These are phyloP conservation scores for Epichloe sibirici DNA, from an alignment of 2,329 filamentous ascomycete genomes.

Conservation along the genomic window DNA sequence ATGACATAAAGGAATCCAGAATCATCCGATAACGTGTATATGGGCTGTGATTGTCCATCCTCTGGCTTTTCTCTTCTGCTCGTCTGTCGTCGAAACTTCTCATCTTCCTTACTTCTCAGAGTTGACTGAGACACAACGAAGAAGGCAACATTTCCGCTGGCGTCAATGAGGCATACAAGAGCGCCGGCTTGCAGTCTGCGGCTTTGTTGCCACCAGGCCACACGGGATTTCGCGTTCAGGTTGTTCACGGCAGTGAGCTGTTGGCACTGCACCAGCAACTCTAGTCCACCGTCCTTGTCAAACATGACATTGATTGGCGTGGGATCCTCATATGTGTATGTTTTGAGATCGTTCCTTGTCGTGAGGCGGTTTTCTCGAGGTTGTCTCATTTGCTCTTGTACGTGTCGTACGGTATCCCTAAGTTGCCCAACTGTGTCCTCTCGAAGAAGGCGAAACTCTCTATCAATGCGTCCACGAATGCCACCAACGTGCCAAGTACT, in stretches of 20 bases:
- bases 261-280: conserved; percentile 30
- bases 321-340: conserved; percentile 16
- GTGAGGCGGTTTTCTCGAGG: conserved; percentile 1
- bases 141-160: conserved; percentile 26
- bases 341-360: conserved; percentile 17
- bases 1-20: conserved; percentile 17
- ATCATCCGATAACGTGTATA: conserved; percentile 20
- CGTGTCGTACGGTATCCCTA: conserved; percentile 31
- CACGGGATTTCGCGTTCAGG: conserved; percentile 18
- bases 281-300: conserved; percentile 27
- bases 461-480: conserved; percentile 36
- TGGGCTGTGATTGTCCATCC: neutral
- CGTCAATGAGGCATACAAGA: conserved; percentile 36
- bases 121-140: conserved; percentile 23
- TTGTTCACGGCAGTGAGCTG: conserved; percentile 26
- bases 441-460: conserved; percentile 42
- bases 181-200: conserved; percentile 36
- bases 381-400: conserved; percentile 22
- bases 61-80: conserved; percentile 3
- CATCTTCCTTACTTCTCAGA: conserved; percentile 8
- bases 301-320: conserved; percentile 21
- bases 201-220: conserved; percentile 37
- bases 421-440: conserved; percentile 44
- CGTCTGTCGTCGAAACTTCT: conserved; percentile 9
- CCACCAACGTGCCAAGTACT: conserved; percentile 24